These are phyloP conservation scores for Drechslera avenae DNA, from an alignment of 2,329 filamentous ascomycete genomes.

Conservation along the genomic window DNA sequence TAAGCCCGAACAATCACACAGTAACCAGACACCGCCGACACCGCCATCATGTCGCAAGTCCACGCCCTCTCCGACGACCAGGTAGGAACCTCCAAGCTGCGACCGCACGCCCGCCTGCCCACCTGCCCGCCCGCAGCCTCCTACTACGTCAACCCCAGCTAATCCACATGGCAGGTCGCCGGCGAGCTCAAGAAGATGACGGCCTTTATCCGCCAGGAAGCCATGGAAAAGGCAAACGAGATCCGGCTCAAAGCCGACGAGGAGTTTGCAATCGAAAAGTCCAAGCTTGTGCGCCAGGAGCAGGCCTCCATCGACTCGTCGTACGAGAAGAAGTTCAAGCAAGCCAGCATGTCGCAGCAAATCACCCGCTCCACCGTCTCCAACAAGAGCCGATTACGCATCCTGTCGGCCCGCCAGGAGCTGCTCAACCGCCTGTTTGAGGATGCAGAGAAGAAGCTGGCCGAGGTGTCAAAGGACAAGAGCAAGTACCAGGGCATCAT, in stretches of 20 bases:
- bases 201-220: conserved; percentile 99
- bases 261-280: conserved; percentile 98
- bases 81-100: conserved; percentile 61
- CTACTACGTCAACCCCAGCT: conserved; percentile 39
- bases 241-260: conserved; percentile 98
- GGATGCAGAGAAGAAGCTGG: conserved; percentile 73
- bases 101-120: no score
- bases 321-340: conserved; percentile 99
- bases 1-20: background rate
- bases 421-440: conserved; percentile 91
- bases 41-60: conserved; percentile 79
- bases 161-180: conserved; percentile 70
- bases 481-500: conserved; percentile 75
- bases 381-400: conserved; percentile 92
- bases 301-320: conserved; percentile 87
- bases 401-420: conserved; percentile 86
- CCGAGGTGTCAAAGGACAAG: conserved; percentile 69
- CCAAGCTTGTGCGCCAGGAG: conserved; percentile 95
- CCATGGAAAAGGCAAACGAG: conserved; percentile 93
- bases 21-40: conserved; percentile 4
- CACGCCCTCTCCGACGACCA: conserved; percentile 98
- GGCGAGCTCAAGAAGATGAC: conserved; percentile 99
- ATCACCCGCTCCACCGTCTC: conserved; percentile 94
- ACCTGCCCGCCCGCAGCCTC: no score
- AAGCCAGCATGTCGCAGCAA: conserved; percentile 97